These are phyloP conservation scores for Colletotrichum lindemuthianum DNA, from an alignment of 2,329 filamentous ascomycete genomes.

Conservation along the genomic window DNA sequence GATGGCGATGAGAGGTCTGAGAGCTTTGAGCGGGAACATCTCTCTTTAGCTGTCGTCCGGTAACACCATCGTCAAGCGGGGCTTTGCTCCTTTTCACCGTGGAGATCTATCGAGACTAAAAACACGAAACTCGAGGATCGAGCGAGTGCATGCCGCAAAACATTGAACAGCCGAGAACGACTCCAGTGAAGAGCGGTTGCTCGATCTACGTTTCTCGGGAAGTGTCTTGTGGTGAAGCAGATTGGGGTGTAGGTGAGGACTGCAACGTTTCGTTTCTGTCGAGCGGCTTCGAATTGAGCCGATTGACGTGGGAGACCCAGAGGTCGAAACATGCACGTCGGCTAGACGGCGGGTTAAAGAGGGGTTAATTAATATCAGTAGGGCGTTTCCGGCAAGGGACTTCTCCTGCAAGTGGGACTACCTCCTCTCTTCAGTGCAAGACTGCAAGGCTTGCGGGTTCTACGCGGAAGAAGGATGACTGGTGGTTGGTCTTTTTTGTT, in stretches of 20 bases:
- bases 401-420: no score
- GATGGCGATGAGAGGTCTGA: no score
- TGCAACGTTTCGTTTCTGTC: conserved; percentile 26
- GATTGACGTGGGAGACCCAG: conserved; percentile 1
- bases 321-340: conserved; percentile 14
- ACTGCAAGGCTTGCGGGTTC: background rate
- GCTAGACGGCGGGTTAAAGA: conserved; percentile 12
- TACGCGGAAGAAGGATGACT: conserved; percentile 8
- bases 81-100: no score
- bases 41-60: no score
- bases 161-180: no score
- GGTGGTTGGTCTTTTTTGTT: no score
- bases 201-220: conserved; percentile 20
- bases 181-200: no score
- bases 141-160: no score
- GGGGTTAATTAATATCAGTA: conserved; percentile 17
- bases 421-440: no score
- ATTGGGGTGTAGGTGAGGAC: conserved; percentile 4
- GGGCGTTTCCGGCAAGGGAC: background rate
- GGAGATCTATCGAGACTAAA: no score
- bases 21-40: no score
- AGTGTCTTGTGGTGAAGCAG: background rate
- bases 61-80: no score
- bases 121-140: background rate
- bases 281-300: conserved; percentile 7